These are phyloP conservation scores for Populus euphratica DNA, from an alignment of 345 rosid genomes.

Conservation along the genomic window DNA sequence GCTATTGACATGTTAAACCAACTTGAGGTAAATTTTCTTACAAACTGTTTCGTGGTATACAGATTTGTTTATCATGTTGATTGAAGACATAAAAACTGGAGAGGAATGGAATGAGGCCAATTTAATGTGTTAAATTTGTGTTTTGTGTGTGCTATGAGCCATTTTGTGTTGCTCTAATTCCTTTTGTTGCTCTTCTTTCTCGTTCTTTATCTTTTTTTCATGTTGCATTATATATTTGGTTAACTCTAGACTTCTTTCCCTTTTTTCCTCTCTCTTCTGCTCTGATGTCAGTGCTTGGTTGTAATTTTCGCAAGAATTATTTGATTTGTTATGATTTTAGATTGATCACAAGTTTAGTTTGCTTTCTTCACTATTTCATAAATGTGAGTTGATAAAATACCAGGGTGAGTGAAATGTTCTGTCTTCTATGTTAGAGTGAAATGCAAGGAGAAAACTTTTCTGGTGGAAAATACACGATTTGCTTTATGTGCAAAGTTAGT, in stretches of 20 bases:
- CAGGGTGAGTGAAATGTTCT: background rate
- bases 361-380: background rate
- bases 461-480: background rate
- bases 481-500: background rate
- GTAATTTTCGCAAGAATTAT: background rate
- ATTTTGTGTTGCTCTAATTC: background rate
- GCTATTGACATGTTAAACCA: constrained; percentile 73
- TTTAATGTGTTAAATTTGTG: background rate
- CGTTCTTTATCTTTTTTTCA: background rate
- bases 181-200: background rate
- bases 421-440: background rate
- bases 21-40: constrained; percentile 58
- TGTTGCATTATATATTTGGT: background rate
- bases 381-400: background rate
- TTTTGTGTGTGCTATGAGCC: background rate
- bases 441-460: background rate
- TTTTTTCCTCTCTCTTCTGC: background rate
- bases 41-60: background rate
- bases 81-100: background rate
- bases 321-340: background rate
- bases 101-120: background rate
- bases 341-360: background rate
- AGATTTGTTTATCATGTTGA: background rate
- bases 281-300: background rate
- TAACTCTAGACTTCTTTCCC: background rate